Evolutionary conservation across 805 yeast genomes (phyloP).

Genomic region (Hagleromyces aurorensis): DNA sequence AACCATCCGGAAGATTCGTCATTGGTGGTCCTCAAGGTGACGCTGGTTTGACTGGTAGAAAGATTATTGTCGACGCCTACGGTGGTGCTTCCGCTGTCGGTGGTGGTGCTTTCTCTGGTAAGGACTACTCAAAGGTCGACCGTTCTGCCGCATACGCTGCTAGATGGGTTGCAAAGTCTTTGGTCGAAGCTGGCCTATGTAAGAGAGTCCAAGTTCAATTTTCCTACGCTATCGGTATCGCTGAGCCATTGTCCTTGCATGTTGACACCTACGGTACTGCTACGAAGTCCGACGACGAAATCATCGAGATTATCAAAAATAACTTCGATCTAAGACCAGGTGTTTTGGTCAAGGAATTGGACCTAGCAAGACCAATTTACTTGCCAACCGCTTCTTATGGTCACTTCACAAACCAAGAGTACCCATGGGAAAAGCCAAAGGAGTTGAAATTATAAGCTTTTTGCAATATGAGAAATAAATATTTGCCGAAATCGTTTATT

Average conservation of each 20-base stretch:
- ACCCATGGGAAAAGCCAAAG: slow-evolving; percentile 98
- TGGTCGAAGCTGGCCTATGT: slow-evolving; percentile 89
- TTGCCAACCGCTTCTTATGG: slow-evolving; percentile 99
- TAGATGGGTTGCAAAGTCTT: slow-evolving; percentile 99
- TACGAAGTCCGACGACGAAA: slow-evolving; percentile 77
- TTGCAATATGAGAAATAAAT: slow-evolving; percentile 2
- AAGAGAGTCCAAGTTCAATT: slow-evolving; percentile 97
- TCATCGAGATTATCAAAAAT: slow-evolving; percentile 82
- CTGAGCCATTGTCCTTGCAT: slow-evolving; percentile 96
- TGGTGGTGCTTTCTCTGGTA: slow-evolving; percentile 99
- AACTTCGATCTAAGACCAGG: slow-evolving; percentile 99
- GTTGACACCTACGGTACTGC: slow-evolving; percentile 99
- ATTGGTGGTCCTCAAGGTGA: slow-evolving; percentile 99
- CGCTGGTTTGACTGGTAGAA: slow-evolving; percentile 99
- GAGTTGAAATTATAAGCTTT: slow-evolving; percentile 47
- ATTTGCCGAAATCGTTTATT: slow-evolving; percentile 2
- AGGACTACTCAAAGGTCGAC: slow-evolving; percentile 99
- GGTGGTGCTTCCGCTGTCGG: slow-evolving; percentile 99
- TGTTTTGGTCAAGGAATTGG: slow-evolving; percentile 92
- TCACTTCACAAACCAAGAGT: slow-evolving; percentile 98
- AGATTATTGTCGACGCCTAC: slow-evolving; percentile 98
- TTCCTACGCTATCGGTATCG: slow-evolving; percentile 99
- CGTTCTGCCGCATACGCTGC: slow-evolving; percentile 99
- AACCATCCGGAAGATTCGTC: slow-evolving; percentile 99
- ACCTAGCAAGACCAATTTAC: slow-evolving; percentile 98